Percentiles rank a stretch among this genome's conserved stretches.
Evolutionary conservation across 2,329 filamentous ascomycete genomes (phyloP).

Genomic region (Trichoderma afroharzianum): DNA sequence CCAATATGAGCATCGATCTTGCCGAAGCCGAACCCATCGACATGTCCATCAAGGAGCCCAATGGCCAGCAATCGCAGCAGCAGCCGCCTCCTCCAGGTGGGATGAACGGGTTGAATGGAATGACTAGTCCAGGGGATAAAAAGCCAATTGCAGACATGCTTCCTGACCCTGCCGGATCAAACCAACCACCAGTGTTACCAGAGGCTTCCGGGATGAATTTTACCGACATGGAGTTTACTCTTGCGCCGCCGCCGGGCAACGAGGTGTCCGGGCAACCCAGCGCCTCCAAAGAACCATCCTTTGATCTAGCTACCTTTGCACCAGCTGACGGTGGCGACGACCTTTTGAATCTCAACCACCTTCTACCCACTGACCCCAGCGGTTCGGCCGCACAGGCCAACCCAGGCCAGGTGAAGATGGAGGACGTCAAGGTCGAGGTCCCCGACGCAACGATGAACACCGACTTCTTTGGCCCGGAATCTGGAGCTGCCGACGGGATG

Average conservation of each 20-base stretch:
- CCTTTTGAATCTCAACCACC: constrained; percentile 30
- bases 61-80: constrained; percentile 17
- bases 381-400: background rate
- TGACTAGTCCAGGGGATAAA: constrained; percentile 24
- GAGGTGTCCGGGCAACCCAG: constrained; percentile 26
- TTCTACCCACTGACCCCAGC: constrained; percentile 26
- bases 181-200: constrained; percentile 20
- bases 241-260: constrained; percentile 44
- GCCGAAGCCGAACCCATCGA: constrained; percentile 23
- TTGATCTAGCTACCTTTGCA: constrained; percentile 45
- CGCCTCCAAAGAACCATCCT: constrained; percentile 36
- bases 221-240: constrained; percentile 55
- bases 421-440: constrained; percentile 28
- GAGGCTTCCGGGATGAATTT: constrained; percentile 44
- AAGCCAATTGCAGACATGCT: constrained; percentile 25
- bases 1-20: constrained; percentile 53
- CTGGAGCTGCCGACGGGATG: constrained; percentile 37
- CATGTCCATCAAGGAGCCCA: background rate
- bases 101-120: constrained; percentile 16
- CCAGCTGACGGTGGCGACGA: constrained; percentile 31
- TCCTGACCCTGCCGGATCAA: constrained; percentile 21
- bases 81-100: constrained; percentile 17
- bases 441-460: constrained; percentile 34
- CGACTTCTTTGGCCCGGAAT: constrained; percentile 46
- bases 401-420: constrained; percentile 19